A percentile compares a stretch with the other conserved stretches of the same genome.
Evolutionary conservation across 2,329 filamentous ascomycete genomes (phyloP).

Genomic region (Hypoxylon sp.): DNA sequence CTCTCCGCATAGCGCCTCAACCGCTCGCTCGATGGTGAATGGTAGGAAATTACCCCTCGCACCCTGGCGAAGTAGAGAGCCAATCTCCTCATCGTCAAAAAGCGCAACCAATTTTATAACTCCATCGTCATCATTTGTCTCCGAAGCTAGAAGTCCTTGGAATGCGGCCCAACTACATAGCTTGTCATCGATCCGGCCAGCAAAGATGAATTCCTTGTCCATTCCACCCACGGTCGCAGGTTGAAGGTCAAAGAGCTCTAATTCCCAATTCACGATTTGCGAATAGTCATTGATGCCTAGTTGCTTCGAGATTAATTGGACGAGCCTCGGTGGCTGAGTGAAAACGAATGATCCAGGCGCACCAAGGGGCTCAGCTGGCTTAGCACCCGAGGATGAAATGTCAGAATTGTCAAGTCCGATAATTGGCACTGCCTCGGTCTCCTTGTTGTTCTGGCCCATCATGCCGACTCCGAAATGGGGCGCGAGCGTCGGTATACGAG

Average conservation of each 20-base stretch:
- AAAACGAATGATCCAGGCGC: constrained; percentile 79
- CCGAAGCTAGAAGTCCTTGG: constrained; percentile 81
- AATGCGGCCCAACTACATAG: constrained; percentile 95
- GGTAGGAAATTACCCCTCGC: constrained; percentile 91
- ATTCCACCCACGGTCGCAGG: constrained; percentile 87
- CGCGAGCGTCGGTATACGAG: constrained; percentile 89
- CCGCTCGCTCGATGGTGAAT: constrained; percentile 82
- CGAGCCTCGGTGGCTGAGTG: constrained; percentile 87
- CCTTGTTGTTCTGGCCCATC: constrained; percentile 79
- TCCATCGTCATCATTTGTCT: constrained; percentile 69
- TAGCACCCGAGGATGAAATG: constrained; percentile 55
- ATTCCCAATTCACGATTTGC: constrained; percentile 93
- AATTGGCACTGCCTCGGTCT: constrained; percentile 95
- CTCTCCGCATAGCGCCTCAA: constrained; percentile 71
- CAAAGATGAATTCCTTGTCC: constrained; percentile 94
- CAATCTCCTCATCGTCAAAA: constrained; percentile 98
- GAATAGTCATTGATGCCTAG: constrained; percentile 80
- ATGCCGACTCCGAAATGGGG: constrained; percentile 90
- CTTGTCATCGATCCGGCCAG: constrained; percentile 96
- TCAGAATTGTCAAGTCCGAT: constrained; percentile 87
- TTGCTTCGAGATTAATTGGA: constrained; percentile 84
- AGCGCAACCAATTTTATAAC: constrained; percentile 91
- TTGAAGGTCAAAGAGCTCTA: constrained; percentile 93
- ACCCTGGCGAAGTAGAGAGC: constrained; percentile 89
- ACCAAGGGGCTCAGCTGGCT: constrained; percentile 67